Conservation (phyloP, 2,329 filamentous ascomycete species). For the Arthrobotrys iridis region DNA sequence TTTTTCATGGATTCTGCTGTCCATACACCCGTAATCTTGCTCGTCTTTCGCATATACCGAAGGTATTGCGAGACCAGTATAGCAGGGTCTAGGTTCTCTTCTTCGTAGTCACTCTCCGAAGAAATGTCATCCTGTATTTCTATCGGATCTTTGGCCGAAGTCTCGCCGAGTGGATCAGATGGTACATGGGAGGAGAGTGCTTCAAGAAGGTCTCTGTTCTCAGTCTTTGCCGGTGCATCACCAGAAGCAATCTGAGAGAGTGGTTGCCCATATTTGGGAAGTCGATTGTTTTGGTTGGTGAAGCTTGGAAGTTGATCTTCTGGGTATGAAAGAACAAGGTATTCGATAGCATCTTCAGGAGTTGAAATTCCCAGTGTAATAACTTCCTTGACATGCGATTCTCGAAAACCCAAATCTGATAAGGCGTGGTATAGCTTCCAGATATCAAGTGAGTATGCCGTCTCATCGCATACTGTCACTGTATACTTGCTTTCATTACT, state of each 20-base stretch:
- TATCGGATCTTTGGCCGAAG: background rate
- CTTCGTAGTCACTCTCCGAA: constrained; percentile 56
- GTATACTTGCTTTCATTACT: background rate
- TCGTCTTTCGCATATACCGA: constrained; percentile 75
- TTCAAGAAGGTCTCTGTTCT: constrained; percentile 3
- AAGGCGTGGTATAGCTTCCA: constrained; percentile 86
- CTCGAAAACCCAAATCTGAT: constrained; percentile 73
- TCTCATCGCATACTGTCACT: constrained; percentile 65
- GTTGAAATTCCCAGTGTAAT: constrained; percentile 61
- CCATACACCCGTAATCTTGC: constrained; percentile 63
- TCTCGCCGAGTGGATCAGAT: background rate
- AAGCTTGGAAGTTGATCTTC: constrained; percentile 77
- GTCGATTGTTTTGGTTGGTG: constrained; percentile 58
- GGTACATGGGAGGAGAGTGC: background rate
- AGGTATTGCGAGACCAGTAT: constrained; percentile 73
- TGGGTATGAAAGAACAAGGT: constrained; percentile 81
- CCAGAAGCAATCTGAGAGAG: constrained; percentile 19
- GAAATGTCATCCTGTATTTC: constrained; percentile 57
- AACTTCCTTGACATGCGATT: constrained; percentile 71
- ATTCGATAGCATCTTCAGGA: constrained; percentile 85
- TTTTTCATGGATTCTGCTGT: constrained; percentile 59
- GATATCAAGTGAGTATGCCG: constrained; percentile 67
- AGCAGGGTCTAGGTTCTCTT: constrained; percentile 59
- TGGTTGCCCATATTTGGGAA: constrained; percentile 25
- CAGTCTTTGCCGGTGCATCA: constrained; percentile 4